These are phyloP conservation scores for Aspergillus haitiensis DNA, from an alignment of 495 filamentous ascomycete genomes.

Conservation along the genomic window DNA sequence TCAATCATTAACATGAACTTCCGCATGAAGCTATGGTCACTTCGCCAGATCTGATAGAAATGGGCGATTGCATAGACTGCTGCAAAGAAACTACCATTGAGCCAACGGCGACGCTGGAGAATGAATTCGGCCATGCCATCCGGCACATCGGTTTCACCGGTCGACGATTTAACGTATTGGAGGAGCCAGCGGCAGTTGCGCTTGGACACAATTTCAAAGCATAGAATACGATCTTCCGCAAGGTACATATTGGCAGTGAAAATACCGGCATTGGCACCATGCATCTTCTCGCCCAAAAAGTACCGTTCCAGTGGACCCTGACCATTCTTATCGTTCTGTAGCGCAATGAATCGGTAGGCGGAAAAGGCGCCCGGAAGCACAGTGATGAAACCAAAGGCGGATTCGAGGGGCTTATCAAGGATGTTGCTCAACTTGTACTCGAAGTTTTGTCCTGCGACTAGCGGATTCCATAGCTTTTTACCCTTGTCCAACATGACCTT, in stretches of 20 bases:
- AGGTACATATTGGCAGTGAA: conserved; percentile 99
- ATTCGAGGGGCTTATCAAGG: conserved; percentile 96
- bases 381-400: conserved; percentile 95
- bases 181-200: conserved; percentile 95
- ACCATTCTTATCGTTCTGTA: conserved; percentile 95
- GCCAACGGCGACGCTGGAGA: conserved; percentile 92
- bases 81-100: conserved; percentile 98
- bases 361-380: conserved; percentile 98
- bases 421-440: conserved; percentile 99
- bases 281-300: conserved; percentile 96
- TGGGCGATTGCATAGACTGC: conserved; percentile 94
- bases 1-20: conserved; percentile 90
- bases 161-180: conserved; percentile 96
- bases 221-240: conserved; percentile 98
- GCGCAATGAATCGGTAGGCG: conserved; percentile 88
- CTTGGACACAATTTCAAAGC: conserved; percentile 97
- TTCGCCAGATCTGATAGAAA: conserved; percentile 91
- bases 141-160: conserved; percentile 97
- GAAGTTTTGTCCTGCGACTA: conserved; percentile 97
- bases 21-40: conserved; percentile 80
- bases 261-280: conserved; percentile 91
- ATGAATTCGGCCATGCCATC: conserved; percentile 94
- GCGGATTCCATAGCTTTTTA: conserved; percentile 86
- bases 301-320: conserved; percentile 94
- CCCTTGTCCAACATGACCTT: conserved; percentile 97